Percentiles rank a stretch among this genome's conserved stretches.
phyloP scores from a whole-genome alignment of 768 basidiomycete species.

The Hericium erinaceus region DNA sequence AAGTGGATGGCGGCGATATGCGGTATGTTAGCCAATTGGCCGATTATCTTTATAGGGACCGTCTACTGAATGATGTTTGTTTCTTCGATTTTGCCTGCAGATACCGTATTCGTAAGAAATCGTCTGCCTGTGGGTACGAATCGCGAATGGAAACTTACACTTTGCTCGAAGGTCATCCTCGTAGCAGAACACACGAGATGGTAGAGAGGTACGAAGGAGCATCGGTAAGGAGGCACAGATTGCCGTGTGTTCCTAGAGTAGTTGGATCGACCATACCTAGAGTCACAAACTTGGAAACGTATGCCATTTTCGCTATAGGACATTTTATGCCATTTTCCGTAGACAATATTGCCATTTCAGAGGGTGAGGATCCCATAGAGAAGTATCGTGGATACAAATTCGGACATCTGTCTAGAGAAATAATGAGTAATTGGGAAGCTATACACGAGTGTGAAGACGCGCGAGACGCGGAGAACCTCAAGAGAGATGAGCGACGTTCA shows the following conservation, averaged over 20 bases:
- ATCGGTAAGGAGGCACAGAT: neutral
- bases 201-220: conserved; percentile 3
- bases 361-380: neutral
- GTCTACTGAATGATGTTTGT: conserved; percentile 9
- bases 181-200: conserved; percentile 9
- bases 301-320: conserved; percentile 13
- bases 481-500: conserved; percentile 5
- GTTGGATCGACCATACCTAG: conserved; percentile 13
- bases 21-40: conserved; percentile 17
- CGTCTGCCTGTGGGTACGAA: too few relatives aligned
- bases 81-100: conserved; percentile 22
- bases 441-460: conserved; percentile 27
- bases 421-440: conserved; percentile 26
- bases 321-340: conserved; percentile 18
- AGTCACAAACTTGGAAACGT: neutral
- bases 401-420: neutral
- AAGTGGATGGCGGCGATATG: conserved; percentile 8
- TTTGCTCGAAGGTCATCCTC: conserved; percentile 1
- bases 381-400: conserved; percentile 1
- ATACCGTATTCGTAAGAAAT: too few relatives aligned
- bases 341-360: neutral
- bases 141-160: neutral
- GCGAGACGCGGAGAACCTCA: conserved; percentile 21
- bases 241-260: conserved; percentile 6
- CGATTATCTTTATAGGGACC: conserved; percentile 19